These are phyloP conservation scores for Otatea glauca DNA, from an alignment of 176 grass and related monocot species.

Conservation along the genomic window DNA sequence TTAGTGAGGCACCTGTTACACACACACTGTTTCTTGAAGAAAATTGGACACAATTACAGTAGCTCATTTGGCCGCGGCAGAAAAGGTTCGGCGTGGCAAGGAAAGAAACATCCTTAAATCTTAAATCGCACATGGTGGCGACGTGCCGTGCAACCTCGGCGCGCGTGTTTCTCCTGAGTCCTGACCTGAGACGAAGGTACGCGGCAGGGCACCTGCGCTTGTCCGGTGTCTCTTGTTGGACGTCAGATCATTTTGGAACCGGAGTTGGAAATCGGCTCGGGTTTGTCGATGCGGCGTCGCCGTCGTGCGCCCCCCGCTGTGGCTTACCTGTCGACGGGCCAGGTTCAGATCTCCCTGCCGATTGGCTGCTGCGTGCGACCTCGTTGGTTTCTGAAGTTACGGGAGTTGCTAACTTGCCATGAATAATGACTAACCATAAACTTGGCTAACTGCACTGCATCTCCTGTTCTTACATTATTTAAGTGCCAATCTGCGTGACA, in stretches of 20 bases:
- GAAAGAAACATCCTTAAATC: background rate
- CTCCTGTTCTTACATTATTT: background rate
- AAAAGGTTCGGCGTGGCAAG: background rate
- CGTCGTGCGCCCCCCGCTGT: background rate
- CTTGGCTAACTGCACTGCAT: background rate
- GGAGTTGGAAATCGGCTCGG: background rate
- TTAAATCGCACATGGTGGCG: background rate
- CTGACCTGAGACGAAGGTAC: background rate
- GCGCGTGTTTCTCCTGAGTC: background rate
- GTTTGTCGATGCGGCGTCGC: background rate
- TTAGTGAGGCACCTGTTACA: background rate
- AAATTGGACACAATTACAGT: background rate
- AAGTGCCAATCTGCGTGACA: background rate
- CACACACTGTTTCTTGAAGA: background rate
- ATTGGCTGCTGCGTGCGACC: background rate
- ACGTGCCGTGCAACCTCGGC: background rate
- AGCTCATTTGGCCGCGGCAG: background rate
- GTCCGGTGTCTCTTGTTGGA: background rate
- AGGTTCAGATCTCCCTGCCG: background rate
- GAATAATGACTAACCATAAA: background rate
- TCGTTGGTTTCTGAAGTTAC: background rate
- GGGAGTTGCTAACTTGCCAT: background rate
- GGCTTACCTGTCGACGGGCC: conserved; percentile 1
- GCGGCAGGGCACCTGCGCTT: conserved; percentile 15
- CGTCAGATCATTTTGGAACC: background rate